Conservation (phyloP, 768 basidiomycete genomes). For the Boletus barrowsii region DNA sequence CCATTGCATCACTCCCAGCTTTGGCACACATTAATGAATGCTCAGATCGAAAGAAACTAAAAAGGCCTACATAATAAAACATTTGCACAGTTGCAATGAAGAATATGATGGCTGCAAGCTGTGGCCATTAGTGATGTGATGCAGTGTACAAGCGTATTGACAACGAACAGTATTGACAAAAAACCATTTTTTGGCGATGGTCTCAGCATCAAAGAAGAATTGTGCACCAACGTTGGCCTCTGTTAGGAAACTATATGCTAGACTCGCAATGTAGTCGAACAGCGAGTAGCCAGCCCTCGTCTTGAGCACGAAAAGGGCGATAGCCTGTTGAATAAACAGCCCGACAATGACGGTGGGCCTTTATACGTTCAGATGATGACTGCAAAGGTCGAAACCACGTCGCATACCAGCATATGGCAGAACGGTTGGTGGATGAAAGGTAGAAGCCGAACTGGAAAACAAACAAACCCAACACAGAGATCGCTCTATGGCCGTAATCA, state of each 20-base stretch:
- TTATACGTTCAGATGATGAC: constrained; percentile 2
- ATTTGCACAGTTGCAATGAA: constrained; percentile 93
- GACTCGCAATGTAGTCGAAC: constrained; percentile 78
- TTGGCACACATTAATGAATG: constrained; percentile 1
- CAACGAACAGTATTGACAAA: constrained; percentile 70
- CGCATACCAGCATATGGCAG: constrained; percentile 66
- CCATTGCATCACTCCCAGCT: constrained; percentile 92
- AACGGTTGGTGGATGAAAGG: constrained; percentile 59
- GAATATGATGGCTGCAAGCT: constrained; percentile 83
- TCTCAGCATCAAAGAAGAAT: constrained; percentile 79
- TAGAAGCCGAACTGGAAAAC: constrained; percentile 80
- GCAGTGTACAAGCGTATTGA: constrained; percentile 1
- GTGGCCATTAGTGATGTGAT: constrained; percentile 15
- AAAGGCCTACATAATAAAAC: constrained; percentile 64
- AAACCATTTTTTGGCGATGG: constrained; percentile 73
- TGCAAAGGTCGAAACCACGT: not conserved
- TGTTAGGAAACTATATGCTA: constrained; percentile 76
- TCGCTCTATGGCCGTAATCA: constrained; percentile 74
- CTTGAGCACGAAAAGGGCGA: constrained; percentile 90
- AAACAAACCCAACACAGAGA: constrained; percentile 75
- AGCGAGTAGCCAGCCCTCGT: constrained; percentile 76
- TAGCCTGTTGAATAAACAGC: constrained; percentile 77
- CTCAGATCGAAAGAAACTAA: not conserved
- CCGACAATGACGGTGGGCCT: constrained; percentile 90
- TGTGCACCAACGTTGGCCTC: constrained; percentile 65